Evolutionary conservation across 2,329 filamentous ascomycete genomes (phyloP).

Genomic region (Penicillium digitatum): DNA sequence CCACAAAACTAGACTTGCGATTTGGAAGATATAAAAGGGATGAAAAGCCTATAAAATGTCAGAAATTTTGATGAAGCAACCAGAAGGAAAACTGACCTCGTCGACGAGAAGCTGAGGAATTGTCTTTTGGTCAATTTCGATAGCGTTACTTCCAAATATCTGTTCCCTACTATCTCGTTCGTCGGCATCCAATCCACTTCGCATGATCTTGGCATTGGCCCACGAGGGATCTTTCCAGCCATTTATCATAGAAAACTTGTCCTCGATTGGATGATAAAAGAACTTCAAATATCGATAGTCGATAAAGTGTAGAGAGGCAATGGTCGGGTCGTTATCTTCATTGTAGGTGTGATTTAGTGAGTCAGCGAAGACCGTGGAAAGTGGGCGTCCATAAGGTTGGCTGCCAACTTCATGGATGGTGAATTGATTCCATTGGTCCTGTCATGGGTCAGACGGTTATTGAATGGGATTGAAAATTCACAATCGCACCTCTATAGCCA

Average conservation of each 20-base stretch:
- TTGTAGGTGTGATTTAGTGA: slow-evolving; percentile 57
- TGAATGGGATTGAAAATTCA: not conserved
- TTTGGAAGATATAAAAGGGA: slow-evolving; percentile 97
- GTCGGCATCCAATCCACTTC: slow-evolving; percentile 78
- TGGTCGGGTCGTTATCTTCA: slow-evolving; percentile 69
- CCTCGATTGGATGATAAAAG: slow-evolving; percentile 81
- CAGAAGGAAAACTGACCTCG: slow-evolving; percentile 55
- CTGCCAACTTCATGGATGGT: slow-evolving; percentile 65
- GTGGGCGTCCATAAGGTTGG: slow-evolving; percentile 57
- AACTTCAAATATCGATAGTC: slow-evolving; percentile 95
- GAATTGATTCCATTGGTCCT: slow-evolving; percentile 96
- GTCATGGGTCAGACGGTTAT: slow-evolving; percentile 26
- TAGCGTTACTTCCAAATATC: slow-evolving; percentile 85
- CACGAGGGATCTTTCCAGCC: slow-evolving; percentile 94
- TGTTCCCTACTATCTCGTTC: slow-evolving; percentile 77
- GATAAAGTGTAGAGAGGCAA: slow-evolving; percentile 70
- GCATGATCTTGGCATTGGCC: slow-evolving; percentile 71
- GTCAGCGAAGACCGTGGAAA: slow-evolving; percentile 57
- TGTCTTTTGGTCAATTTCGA: slow-evolving; percentile 90
- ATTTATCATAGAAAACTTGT: slow-evolving; percentile 80
- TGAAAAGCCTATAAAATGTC: slow-evolving; percentile 67
- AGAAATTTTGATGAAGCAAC: slow-evolving; percentile 7
- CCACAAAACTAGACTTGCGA: slow-evolving; percentile 91
- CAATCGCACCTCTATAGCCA: slow-evolving; percentile 71
- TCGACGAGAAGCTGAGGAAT: slow-evolving; percentile 78